Evolutionary conservation across 1,139 yeast genomes (phyloP).

Genomic region (Geotrichum fermentans): DNA sequence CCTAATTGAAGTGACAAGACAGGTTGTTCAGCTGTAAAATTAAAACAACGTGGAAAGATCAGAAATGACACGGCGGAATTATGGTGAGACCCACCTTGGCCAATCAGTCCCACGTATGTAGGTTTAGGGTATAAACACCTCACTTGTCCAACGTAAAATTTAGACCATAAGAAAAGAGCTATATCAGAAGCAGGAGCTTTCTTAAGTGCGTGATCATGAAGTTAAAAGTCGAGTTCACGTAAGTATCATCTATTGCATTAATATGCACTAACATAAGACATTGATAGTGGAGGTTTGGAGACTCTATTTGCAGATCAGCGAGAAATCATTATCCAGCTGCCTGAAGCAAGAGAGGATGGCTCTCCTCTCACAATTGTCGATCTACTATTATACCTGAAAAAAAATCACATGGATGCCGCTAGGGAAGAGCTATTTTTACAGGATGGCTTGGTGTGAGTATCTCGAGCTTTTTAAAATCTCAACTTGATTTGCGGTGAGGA

Average conservation of each 20-base stretch:
- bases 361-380: conserved; percentile 49
- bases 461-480: neutral
- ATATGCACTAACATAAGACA: neutral
- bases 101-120: too few species aligned
- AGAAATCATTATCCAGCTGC: conserved; percentile 44
- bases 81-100: too few species aligned
- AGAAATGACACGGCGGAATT: too few species aligned
- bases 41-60: too few species aligned
- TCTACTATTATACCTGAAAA: conserved; percentile 52
- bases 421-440: conserved; percentile 72
- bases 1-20: neutral
- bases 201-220: too few species aligned
- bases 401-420: conserved; percentile 50
- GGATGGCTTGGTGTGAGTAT: conserved; percentile 49
- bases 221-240: conserved; percentile 36
- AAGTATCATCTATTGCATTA: neutral
- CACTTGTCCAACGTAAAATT: too few species aligned
- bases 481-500: neutral
- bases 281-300: conserved; percentile 60
- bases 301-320: conserved; percentile 54
- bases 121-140: too few species aligned
- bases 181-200: too few species aligned
- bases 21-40: neutral
- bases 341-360: conserved; percentile 28
- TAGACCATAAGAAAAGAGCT: too few species aligned